Base-by-base conservation (phyloP, 805 yeast genomes). In the Zygosaccharomyces bisporus region DNA sequence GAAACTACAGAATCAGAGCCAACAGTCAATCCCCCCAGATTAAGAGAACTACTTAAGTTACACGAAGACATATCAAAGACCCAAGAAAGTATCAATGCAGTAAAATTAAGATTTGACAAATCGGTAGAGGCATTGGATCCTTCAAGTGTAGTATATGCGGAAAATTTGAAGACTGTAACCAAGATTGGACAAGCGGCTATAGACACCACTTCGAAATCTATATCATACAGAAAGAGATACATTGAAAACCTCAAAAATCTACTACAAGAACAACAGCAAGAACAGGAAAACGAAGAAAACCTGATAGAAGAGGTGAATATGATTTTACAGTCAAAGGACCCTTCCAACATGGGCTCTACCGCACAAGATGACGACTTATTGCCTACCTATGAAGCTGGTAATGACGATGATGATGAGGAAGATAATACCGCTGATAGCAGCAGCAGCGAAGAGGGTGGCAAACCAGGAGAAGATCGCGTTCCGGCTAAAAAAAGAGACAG, bases 11-110 rank as follows among this genome's bases (percentile, higher is more conserved):
- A 50, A 3, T 36, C 52, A 6, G 49, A 54, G 17, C 65, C 30
- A 7, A 63, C 55, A n/a, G 48, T 52, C 2, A 43, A 63, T 8
- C 70, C 72, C 13, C 64, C 71, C 7, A 65, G 68, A 16, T 44
- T 66, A 23, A 61, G 48, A 40, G 61, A 57, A 23, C 45, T 66
- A 5, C 53, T 52, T 4, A 54, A 56, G 30, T 50, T 58, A 4
- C 58, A 55, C 29, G 45, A 41, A 12, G 54, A 60, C 16, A 40
- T 59, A 16, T 43, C 43, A 5, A 51, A 57, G 37, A 48, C 57
- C 19, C 50, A 57, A 14, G 51, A 52, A 17, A 62, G 62, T 18
- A 42, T 49, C 10, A 42, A 44, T 9, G 58, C 67, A 3, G 47
- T 61, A n/a, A 54, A 58, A 27, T 43, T 50, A 12, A 51, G 66